Base-by-base conservation (phyloP, 352 stramenopile species). In the Phytophthora sp. region DNA sequence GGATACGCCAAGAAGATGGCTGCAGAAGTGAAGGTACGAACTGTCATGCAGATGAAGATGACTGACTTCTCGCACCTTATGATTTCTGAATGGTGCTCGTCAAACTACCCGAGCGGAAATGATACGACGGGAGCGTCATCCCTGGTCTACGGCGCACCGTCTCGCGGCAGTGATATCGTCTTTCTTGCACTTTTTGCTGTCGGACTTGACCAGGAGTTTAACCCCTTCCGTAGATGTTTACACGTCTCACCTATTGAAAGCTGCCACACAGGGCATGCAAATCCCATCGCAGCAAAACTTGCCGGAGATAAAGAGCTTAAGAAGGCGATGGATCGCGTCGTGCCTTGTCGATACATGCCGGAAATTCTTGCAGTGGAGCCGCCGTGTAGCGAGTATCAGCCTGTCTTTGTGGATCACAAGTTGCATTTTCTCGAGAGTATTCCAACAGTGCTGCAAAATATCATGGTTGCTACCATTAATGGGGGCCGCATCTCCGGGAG, bases 391-490 rank as follows among this genome's bases (percentile, higher is more conserved):
- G 63, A 69, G 27, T 89, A 84, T 30, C 29, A 74, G n/a, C 24
- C 63, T 7, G 70, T 87, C 15, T 84, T 66, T 35, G 20, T 41
- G 24, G 62, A 71, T 23, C 71, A 80, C 63, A 88, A 87, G 31
- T 57, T 91, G 8, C 66, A 77, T 23, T 74, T 76, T 26, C 55
- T 90, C 18, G 80, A 89, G 42, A 90, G 84, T 51, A 76, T 90
- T 35, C 71, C 84, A 8, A 83, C 68, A 16, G 50, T 89, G 26
- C 63, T 92, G 5, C 78, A 86, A 51, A 74, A 83, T 4, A 85
- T 90, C 39, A 84, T 92, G 76, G 42, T 92, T 13, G 79, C 76
- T 11, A 90, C 84, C 7, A 85, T 90, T 30, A 79, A 84, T 24
- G 80, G 82, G 11, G 21, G 77, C 8, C 46, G 35, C 30, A 63